phyloP scores from a whole-genome alignment of 2,329 filamentous ascomycete species.

The Westerdykella aurantiaca region DNA sequence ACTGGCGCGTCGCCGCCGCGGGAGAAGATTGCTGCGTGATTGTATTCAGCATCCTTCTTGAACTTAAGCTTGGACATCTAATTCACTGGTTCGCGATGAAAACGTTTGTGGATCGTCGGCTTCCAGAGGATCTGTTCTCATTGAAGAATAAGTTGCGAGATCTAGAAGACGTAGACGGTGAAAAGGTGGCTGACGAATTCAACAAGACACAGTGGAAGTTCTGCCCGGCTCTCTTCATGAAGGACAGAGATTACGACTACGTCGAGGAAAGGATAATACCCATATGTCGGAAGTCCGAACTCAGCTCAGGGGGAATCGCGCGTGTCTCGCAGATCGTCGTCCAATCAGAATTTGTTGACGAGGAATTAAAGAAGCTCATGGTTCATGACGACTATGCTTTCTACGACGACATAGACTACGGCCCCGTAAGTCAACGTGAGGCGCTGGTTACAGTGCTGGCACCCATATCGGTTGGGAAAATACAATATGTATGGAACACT shows the following conservation, averaged over 20 bases:
- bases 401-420: too few species aligned
- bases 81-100: constrained; percentile 10
- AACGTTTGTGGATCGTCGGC: constrained; percentile 1
- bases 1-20: too few species aligned
- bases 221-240: not conserved
- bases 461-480: too few species aligned
- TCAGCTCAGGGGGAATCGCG: not conserved
- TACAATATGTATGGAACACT: too few species aligned
- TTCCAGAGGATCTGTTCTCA: not conserved
- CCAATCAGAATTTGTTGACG: too few species aligned
- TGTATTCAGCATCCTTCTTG: constrained; percentile 15
- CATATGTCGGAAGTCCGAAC: constrained; percentile 5
- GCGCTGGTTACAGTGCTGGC: too few species aligned
- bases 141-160: not conserved
- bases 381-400: too few species aligned
- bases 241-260: constrained; percentile 1
- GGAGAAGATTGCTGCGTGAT: too few species aligned
- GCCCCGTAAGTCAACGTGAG: too few species aligned
- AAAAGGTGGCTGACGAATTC: not conserved
- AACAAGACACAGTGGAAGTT: constrained; percentile 5
- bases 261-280: constrained; percentile 14
- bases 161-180: not conserved
- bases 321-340: too few species aligned
- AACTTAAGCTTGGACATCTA: constrained; percentile 11
- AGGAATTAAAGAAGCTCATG: too few species aligned